These are phyloP conservation scores for Trypanosomatidae sp. DNA, from an alignment of 208 protist genomes.

Conservation along the genomic window DNA sequence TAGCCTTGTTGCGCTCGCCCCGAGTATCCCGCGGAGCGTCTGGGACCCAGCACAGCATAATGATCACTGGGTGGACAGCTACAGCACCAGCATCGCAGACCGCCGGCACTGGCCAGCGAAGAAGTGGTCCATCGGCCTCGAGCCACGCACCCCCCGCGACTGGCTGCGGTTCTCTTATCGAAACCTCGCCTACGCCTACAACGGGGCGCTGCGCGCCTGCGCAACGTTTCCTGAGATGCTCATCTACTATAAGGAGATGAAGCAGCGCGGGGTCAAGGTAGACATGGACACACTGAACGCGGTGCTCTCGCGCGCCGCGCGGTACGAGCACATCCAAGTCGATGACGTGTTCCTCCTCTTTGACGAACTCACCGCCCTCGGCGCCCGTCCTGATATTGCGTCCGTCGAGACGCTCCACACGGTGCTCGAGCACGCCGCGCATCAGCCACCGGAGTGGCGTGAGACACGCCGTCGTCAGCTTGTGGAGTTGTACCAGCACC, in stretches of 20 bases:
- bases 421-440: conserved; percentile 76
- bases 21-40: conserved; percentile 72
- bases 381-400: conserved; percentile 75
- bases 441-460: conserved; percentile 73
- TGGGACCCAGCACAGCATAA: conserved; percentile 89
- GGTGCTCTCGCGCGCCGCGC: conserved; percentile 81
- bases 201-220: conserved; percentile 86
- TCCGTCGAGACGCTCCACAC: conserved; percentile 87
- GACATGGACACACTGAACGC: conserved; percentile 89
- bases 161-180: conserved; percentile 80
- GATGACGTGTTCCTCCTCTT: conserved; percentile 88
- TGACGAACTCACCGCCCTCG: conserved; percentile 73
- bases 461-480: conserved; percentile 83
- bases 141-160: conserved; percentile 81
- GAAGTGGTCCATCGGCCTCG: conserved; percentile 80
- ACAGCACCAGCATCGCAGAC: conserved; percentile 61
- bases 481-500: conserved; percentile 79
- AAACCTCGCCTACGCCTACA: conserved; percentile 91
- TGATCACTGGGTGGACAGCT: conserved; percentile 86
- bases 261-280: conserved; percentile 87
- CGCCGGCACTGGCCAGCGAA: conserved; percentile 87
- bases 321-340: conserved; percentile 77
- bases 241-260: conserved; percentile 91
- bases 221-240: conserved; percentile 83
- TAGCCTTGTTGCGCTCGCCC: conserved; percentile 28